Percentiles rank a stretch among this genome's conserved stretches.
phyloP scores from a whole-genome alignment of 2,329 filamentous ascomycete genomes.

The Blastomyces silverae region DNA sequence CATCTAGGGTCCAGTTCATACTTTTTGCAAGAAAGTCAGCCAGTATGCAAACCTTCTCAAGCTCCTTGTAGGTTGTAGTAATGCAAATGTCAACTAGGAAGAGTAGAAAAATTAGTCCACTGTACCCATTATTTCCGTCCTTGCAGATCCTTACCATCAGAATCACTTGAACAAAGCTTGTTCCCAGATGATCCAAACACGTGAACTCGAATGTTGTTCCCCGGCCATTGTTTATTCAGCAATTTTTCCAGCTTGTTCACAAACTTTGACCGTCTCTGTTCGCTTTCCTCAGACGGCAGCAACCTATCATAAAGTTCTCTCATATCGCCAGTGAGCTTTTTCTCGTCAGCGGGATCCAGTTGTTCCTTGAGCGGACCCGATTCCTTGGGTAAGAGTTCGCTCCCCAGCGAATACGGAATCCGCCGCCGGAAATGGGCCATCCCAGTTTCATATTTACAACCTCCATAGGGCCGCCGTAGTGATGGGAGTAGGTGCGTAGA shows the following conservation, averaged over 20 bases:
- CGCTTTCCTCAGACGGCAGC: constrained; percentile 72
- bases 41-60: constrained; percentile 86
- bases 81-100: constrained; percentile 89
- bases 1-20: constrained; percentile 45
- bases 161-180: constrained; percentile 86
- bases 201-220: constrained; percentile 79
- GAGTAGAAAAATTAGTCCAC: constrained; percentile 12
- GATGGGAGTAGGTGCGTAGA: constrained; percentile 68
- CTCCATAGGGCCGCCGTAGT: constrained; percentile 57
- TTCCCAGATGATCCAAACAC: constrained; percentile 99
- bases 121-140: constrained; percentile 17
- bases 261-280: constrained; percentile 65
- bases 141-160: constrained; percentile 62
- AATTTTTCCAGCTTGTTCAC: constrained; percentile 83
- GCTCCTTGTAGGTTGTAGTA: constrained; percentile 76
- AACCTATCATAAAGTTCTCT: constrained; percentile 75
- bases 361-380: constrained; percentile 62
- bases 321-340: constrained; percentile 73
- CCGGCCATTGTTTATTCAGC: constrained; percentile 86
- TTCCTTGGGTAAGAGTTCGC: constrained; percentile 65
- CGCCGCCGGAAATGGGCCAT: constrained; percentile 73
- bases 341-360: constrained; percentile 65
- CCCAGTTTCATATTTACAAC: constrained; percentile 84
- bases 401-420: constrained; percentile 88
- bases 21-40: constrained; percentile 77